Evolutionary conservation across 768 basidiomycete genomes (phyloP).

Genomic region (Suillus subalutaceus): DNA sequence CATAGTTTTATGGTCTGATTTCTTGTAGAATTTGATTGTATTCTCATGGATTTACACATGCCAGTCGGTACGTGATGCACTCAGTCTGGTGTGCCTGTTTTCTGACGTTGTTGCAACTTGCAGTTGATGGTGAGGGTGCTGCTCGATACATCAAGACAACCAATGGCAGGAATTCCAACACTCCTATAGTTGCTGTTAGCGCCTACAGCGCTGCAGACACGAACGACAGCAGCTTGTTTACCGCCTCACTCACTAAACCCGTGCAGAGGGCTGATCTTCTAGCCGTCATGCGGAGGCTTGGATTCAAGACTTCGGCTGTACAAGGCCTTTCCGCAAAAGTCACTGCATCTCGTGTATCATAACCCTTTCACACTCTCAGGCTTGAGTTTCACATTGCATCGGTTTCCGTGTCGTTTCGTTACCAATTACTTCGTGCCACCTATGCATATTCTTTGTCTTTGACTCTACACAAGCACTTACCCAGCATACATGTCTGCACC

Average conservation of each 20-base stretch:
- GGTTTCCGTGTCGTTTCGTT: slow-evolving; percentile 28
- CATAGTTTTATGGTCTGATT: slow-evolving; percentile 13
- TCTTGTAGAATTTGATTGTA: slow-evolving; percentile 85
- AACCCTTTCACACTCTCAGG: slow-evolving; percentile 21
- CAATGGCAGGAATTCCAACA: slow-evolving; percentile 90
- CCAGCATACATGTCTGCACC: slow-evolving; percentile 25
- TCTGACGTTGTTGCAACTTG: slow-evolving; percentile 28
- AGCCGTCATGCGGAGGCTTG: slow-evolving; percentile 80
- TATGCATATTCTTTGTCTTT: slow-evolving; percentile 34
- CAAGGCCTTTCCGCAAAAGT: slow-evolving; percentile 61
- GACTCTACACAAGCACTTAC: slow-evolving; percentile 31
- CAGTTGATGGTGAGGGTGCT: slow-evolving; percentile 95
- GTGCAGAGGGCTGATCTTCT: slow-evolving; percentile 86
- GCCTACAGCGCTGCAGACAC: slow-evolving; percentile 79
- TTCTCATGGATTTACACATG: slow-evolving; percentile 95
- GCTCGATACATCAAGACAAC: slow-evolving; percentile 97
- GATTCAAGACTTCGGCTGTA: slow-evolving; percentile 84
- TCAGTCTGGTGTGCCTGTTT: background rate
- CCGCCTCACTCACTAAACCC: slow-evolving; percentile 86
- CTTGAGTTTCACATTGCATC: slow-evolving; percentile 24
- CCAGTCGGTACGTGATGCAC: slow-evolving; percentile 70
- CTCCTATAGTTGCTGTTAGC: slow-evolving; percentile 91
- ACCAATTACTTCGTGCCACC: slow-evolving; percentile 30
- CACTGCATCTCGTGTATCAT: slow-evolving; percentile 40
- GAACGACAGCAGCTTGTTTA: slow-evolving; percentile 70